Evolutionary conservation across 1,139 yeast species (phyloP), one percentile per base, ranked within the genome.

Genomic region (Blastobotrys proliferans): DNA sequence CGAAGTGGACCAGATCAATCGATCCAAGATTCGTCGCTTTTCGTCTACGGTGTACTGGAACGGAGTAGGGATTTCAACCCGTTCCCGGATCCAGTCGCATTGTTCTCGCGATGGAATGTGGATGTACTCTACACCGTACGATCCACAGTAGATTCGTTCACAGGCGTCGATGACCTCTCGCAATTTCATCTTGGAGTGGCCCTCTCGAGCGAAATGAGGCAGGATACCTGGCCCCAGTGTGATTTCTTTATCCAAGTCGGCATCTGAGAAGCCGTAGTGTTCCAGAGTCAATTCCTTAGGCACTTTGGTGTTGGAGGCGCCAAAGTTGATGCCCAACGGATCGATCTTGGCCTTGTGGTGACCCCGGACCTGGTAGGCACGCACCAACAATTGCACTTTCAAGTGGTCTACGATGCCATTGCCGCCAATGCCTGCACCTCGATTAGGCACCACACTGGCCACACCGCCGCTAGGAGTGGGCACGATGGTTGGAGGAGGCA

Each of bases 311-410:
- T 79, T 83, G 44, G 53, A 52, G 17, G 20, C 36, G 53, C 94
- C 96, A 62, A 81, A 86, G 22, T 92, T 79, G 60, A 92, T 84
- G 29, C 85, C 94, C 62, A 92, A 73, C 14, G 99, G 99, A 67
- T 92, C 99, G 50, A 90, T 83, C 61, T 81, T 83, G 40, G 98
- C 97, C 71, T 86, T 87, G 66, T 82, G 85, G 67, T 92, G 98
- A 53, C 98, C 99, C 68, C 97, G 81, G 43, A 92, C 98, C 72
- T 92, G 98, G 70, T 90, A 94, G 35, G 98, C 98, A 67, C 99
- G 85, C 50, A 94, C 97, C 58, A 92, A 75, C 57, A 92, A 78
- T 74, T 92, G 99, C 19, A 88, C 94, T 68, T 92, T 94, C 74
- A 92, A 78, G 66, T 94, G 98, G 51, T 87, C 76, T 54, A 86